A percentile compares a stretch with the other conserved stretches of the same genome.
These are phyloP conservation scores for Monosporascus sp. DNA, from an alignment of 2,329 filamentous ascomycete species.

Conservation along the genomic window DNA sequence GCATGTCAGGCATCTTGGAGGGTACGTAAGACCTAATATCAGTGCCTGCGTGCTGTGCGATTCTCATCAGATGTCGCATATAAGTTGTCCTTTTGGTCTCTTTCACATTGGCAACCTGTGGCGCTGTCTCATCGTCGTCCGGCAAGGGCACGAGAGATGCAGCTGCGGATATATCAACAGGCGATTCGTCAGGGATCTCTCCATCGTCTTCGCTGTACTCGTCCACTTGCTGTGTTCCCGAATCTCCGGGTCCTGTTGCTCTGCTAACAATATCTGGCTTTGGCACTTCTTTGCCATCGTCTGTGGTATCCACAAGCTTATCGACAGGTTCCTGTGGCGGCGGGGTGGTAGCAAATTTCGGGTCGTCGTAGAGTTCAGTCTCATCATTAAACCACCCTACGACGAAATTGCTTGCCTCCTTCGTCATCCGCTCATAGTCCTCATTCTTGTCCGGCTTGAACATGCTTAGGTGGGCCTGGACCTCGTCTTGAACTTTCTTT, in stretches of 20 bases:
- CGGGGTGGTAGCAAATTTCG: constrained; percentile 38
- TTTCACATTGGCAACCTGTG: constrained; percentile 27
- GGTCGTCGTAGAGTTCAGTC: constrained; percentile 40
- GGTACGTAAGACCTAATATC: constrained; percentile 43
- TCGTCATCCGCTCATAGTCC: constrained; percentile 60
- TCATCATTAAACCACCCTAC: constrained; percentile 52
- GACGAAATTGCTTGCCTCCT: constrained; percentile 52
- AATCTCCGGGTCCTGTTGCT: constrained; percentile 12
- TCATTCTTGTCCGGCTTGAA: constrained; percentile 59
- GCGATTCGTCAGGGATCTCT: constrained; percentile 36
- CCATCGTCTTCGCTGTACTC: constrained; percentile 13
- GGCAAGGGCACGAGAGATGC: constrained; percentile 46
- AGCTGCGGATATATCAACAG: constrained; percentile 49
- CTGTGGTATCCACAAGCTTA: constrained; percentile 27
- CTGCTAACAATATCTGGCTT: constrained; percentile 20
- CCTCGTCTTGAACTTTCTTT: constrained; percentile 62
- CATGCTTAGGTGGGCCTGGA: constrained; percentile 65
- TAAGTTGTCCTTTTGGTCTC: constrained; percentile 38
- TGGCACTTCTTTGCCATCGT: constrained; percentile 25
- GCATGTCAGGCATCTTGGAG: constrained; percentile 35
- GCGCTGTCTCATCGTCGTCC: constrained; percentile 30
- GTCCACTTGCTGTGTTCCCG: constrained; percentile 4
- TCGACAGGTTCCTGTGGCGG: constrained; percentile 33
- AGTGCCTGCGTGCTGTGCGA: constrained; percentile 45
- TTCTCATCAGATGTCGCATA: constrained; percentile 43